Evolutionary conservation across 2,329 filamentous ascomycete species (phyloP).

Genomic region (Ceratocystis cubensis): DNA sequence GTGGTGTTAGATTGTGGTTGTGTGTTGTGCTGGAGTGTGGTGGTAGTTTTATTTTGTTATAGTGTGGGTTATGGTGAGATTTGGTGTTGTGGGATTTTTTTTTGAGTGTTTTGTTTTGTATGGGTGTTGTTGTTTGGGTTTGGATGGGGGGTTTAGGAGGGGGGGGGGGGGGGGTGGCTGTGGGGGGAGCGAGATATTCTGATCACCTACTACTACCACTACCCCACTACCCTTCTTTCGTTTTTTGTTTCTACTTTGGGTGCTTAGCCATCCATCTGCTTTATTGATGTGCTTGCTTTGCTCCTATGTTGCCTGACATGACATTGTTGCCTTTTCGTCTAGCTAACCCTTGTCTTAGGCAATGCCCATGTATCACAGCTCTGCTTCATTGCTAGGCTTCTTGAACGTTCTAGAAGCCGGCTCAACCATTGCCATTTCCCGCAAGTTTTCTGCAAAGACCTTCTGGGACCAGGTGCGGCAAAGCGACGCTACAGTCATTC

Average conservation of each 20-base stretch:
- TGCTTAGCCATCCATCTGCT: not conserved
- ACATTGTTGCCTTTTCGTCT: not conserved
- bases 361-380: conserved; percentile 84
- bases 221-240: conserved; percentile 8
- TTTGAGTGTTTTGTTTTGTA: too few relatives aligned
- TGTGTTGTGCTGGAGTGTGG: too few relatives aligned
- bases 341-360: conserved; percentile 35
- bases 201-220: not conserved
- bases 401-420: conserved; percentile 46
- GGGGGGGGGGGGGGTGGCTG: too few relatives aligned
- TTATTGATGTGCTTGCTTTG: too few relatives aligned
- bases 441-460: conserved; percentile 61
- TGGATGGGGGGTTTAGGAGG: too few relatives aligned
- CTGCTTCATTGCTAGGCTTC: conserved; percentile 60
- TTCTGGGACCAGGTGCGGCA: conserved; percentile 70
- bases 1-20: too few relatives aligned
- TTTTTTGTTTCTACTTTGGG: not conserved
- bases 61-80: too few relatives aligned
- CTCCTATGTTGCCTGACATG: not conserved
- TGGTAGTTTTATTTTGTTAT: too few relatives aligned
- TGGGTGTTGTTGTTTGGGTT: too few relatives aligned
- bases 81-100: too few relatives aligned
- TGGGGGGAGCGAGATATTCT: not conserved
- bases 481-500: conserved; percentile 59
- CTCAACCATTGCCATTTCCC: conserved; percentile 57